Percentiles rank a stretch among this genome's conserved stretches.
These are phyloP conservation scores for Ophiocordyceps polyrhachis-furcata DNA, from an alignment of 2,329 filamentous ascomycete genomes.

Conservation along the genomic window DNA sequence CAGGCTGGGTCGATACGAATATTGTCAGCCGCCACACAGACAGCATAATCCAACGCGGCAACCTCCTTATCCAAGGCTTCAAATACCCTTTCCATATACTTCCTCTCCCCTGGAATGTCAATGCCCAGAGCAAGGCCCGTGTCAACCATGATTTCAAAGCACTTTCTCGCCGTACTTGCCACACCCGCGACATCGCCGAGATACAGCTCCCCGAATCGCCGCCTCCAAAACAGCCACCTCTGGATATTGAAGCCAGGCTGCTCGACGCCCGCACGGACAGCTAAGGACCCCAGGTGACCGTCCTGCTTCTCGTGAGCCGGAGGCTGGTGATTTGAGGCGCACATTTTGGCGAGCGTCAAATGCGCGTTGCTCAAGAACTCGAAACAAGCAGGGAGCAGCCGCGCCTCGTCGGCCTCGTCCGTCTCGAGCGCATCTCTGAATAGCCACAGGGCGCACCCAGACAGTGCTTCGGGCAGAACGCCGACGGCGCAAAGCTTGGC, in stretches of 20 bases:
- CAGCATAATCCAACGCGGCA: neutral
- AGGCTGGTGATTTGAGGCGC: neutral
- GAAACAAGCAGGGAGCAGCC: constrained; percentile 1
- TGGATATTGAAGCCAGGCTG: neutral
- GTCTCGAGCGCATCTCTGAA: constrained; percentile 1
- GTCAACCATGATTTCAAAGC: constrained; percentile 3
- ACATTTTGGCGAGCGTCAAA: constrained; percentile 1
- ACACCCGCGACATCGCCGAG: neutral
- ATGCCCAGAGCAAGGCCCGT: constrained; percentile 1
- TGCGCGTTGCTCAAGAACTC: constrained; percentile 2
- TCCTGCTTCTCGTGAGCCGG: neutral
- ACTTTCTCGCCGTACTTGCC: constrained; percentile 1
- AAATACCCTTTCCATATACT: constrained; percentile 1
- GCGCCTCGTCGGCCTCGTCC: neutral
- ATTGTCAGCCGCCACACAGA: constrained; percentile 1
- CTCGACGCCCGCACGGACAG: neutral
- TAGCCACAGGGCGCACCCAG: constrained; percentile 3
- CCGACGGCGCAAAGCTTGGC: constrained; percentile 3
- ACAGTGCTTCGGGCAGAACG: neutral
- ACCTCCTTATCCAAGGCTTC: constrained; percentile 3
- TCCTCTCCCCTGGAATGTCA: constrained; percentile 2
- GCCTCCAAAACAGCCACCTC: constrained; percentile 4
- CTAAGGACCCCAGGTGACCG: neutral
- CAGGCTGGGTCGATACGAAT: constrained; percentile 3
- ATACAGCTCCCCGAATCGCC: constrained; percentile 2